phyloP scores from a whole-genome alignment of 306 rosid genomes.

The Begonia masoniana region DNA sequence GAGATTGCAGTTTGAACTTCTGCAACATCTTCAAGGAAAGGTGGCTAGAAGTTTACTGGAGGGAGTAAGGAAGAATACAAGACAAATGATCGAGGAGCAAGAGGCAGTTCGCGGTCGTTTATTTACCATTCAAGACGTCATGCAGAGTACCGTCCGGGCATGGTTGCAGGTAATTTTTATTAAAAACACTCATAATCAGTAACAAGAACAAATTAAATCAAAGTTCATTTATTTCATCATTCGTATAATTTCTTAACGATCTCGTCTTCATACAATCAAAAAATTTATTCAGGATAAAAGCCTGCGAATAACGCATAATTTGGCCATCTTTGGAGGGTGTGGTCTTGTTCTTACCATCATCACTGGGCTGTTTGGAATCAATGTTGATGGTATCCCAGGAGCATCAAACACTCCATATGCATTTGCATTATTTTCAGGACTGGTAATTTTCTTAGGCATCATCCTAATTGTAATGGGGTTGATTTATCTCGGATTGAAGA shows the following conservation, averaged over 20 bases:
- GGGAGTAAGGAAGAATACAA: conserved; percentile 43
- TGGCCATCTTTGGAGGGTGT: conserved; percentile 70
- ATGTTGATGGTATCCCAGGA: conserved; percentile 89
- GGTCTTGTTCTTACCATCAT: conserved; percentile 74
- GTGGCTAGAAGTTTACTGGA: conserved; percentile 48
- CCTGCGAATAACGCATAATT: conserved; percentile 78
- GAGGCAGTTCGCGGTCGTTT: conserved; percentile 95
- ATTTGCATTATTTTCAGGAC: conserved; percentile 62
- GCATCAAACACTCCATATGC: conserved; percentile 55
- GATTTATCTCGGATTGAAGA: conserved; percentile 60
- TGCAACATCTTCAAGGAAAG: conserved; percentile 68
- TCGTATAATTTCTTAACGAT: no score
- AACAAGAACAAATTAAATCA: no score
- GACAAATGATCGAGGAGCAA: conserved; percentile 95
- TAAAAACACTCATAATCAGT: no score
- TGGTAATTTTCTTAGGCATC: conserved; percentile 37
- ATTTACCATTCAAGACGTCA: conserved; percentile 91
- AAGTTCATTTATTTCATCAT: no score
- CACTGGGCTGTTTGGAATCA: conserved; percentile 87
- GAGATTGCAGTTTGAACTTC: conserved; percentile 85
- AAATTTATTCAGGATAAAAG: conserved; percentile 56
- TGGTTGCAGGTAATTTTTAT: conserved; percentile 67
- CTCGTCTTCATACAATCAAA: no score
- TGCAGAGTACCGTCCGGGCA: conserved; percentile 89
- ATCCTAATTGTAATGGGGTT: conserved; percentile 49